phyloP scores from a whole-genome alignment of 352 stramenopile genomes.

The Globisporangium perplexum region DNA sequence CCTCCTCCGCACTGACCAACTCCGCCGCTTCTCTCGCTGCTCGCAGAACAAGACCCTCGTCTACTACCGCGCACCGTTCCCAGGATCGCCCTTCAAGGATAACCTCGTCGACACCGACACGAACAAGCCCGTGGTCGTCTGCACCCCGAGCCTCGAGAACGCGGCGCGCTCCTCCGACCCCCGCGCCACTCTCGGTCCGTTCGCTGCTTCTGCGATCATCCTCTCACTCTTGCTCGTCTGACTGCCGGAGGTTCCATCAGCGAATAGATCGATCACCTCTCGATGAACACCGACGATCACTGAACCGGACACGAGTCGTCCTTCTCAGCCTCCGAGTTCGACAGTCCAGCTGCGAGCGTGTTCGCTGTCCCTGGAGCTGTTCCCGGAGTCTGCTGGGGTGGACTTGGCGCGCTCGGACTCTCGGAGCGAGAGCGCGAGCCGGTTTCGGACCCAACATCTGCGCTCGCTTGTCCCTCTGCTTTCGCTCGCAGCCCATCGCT shows the following conservation, averaged over 20 bases:
- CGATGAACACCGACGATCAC: constrained; percentile 18
- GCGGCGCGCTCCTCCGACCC: constrained; percentile 1
- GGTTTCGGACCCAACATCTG: neutral
- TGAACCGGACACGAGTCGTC: constrained; percentile 67
- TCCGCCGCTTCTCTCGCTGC: neutral
- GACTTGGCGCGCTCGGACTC: neutral
- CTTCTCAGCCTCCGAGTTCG: constrained; percentile 33
- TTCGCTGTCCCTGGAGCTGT: neutral
- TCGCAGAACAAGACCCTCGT: constrained; percentile 53
- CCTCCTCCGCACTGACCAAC: constrained; percentile 6
- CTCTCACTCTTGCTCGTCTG: constrained; percentile 7
- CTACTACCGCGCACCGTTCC: constrained; percentile 76
- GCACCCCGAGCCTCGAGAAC: constrained; percentile 81
- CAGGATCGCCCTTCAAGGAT: constrained; percentile 73
- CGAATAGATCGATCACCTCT: neutral
- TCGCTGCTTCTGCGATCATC: constrained; percentile 1
- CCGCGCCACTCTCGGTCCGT: neutral
- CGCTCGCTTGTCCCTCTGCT: neutral
- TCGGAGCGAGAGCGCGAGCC: neutral
- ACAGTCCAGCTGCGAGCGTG: constrained; percentile 20
- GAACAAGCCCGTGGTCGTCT: constrained; percentile 68
- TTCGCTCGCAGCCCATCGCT: constrained; percentile 7
- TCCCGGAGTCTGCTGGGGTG: neutral
- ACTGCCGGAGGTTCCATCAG: neutral
- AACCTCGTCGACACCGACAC: constrained; percentile 66